Base-by-base conservation (phyloP, 2,329 filamentous ascomycete species). In the Waltergamsia citrina region DNA sequence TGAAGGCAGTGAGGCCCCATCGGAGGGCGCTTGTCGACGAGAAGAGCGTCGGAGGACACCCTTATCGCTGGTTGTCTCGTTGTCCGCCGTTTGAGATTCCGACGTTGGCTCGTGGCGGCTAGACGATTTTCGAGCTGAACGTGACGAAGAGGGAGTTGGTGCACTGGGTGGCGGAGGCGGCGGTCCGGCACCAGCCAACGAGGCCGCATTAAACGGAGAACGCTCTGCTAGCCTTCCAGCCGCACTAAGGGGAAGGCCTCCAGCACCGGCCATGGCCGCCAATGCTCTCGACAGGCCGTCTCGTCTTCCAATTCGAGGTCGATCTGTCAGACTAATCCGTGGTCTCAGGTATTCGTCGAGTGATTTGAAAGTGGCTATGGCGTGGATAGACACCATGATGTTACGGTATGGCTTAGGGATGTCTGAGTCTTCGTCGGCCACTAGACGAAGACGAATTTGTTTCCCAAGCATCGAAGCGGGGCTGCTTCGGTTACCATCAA, bases 341-440 rank as follows among this genome's bases (percentile, higher is more conserved):
- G 92, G 92, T 24, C 92, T 80, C 28, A 98, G 69, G 54, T 96
- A 98, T 53, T 98, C 92, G 51, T 96, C 92, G 17, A 98, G 64
- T 1, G 90, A 85, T 56, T 95, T 96, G 65, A 98, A 96, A 0
- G 88, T 96, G 3, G 92, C 90, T 49, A 98, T 96, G 12, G 92
- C 92, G 54, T 98, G 92, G 37, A 98, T 98, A 1, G 87, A 94
- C 1, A 98, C 92, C 82, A 95, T 95, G 42, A 98, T 93, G 45
- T 90, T 94, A 16, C 85, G 76, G 52, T 94, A 96, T 0, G 81
- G 70, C 23, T 79, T 73, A 14, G 92, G 92, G 39, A 98, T 92
- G 32, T 92, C 85, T 1, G 87, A 90, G 30, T 88, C 81, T 2
- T 93, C 88, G 44, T 94, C 88, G 2, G 92, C 90, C 24, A 88